Evolutionary conservation across 345 rosid species (phyloP).

Genomic region (Viola odorata): DNA sequence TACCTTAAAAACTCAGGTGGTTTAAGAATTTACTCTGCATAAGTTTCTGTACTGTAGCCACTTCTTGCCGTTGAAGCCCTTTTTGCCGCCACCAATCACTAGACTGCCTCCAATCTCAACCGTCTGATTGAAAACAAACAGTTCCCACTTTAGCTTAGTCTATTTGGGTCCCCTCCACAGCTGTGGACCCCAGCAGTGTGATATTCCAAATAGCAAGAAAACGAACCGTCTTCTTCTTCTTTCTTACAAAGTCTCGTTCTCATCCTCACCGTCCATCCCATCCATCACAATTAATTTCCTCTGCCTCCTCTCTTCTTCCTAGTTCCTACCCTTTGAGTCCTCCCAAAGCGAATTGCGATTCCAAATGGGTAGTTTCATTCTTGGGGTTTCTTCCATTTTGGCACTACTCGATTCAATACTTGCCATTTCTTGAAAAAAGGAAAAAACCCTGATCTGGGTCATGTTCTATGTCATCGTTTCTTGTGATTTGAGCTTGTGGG

Average conservation of each 20-base stretch:
- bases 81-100: slow-evolving; percentile 28
- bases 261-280: slow-evolving; percentile 13
- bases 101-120: slow-evolving; percentile 14
- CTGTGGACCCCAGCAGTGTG: slow-evolving; percentile 18
- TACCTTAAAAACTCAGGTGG: neutral
- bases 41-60: neutral
- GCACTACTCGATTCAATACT: neutral
- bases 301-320: neutral
- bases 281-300: neutral
- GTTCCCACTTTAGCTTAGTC: neutral
- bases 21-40: neutral
- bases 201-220: slow-evolving; percentile 22
- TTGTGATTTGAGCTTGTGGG: neutral
- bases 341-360: slow-evolving; percentile 23
- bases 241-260: slow-evolving; percentile 1
- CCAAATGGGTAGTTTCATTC: neutral
- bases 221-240: slow-evolving; percentile 15
- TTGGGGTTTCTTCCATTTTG: neutral
- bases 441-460: slow-evolving; percentile 22
- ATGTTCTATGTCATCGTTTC: neutral
- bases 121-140: slow-evolving; percentile 11
- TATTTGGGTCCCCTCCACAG: slow-evolving; percentile 8
- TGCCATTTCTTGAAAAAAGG: slow-evolving; percentile 6
- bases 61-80: slow-evolving; percentile 9
- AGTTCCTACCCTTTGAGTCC: slow-evolving; percentile 25